Conservation (phyloP, 202 grass and related monocot species). For the Eragrostis tef region DNA sequence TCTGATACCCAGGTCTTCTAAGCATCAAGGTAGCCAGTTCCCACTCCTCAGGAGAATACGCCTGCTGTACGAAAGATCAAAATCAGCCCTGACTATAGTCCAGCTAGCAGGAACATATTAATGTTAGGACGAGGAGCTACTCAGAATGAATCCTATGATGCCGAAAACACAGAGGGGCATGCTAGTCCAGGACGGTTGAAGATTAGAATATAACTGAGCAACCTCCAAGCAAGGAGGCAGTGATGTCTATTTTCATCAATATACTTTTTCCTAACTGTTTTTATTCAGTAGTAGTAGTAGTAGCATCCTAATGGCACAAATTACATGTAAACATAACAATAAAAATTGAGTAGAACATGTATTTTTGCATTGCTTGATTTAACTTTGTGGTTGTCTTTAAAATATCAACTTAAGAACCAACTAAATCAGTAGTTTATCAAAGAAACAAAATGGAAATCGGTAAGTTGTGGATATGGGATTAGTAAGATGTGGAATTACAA, state of each 20-base stretch:
- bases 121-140: background rate
- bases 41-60: slow-evolving; percentile 70
- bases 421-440: slow-evolving; percentile 25
- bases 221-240: background rate
- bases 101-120: background rate
- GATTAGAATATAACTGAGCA: background rate
- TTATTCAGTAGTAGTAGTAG: background rate
- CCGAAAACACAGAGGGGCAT: background rate
- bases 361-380: background rate
- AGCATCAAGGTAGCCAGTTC: slow-evolving; percentile 57
- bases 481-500: background rate
- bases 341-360: background rate
- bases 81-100: slow-evolving; percentile 2
- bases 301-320: slow-evolving; percentile 15
- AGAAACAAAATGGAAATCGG: background rate
- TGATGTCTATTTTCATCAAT: background rate
- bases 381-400: slow-evolving; percentile 4
- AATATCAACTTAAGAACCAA: slow-evolving; percentile 7
- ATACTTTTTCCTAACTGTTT: background rate
- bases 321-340: slow-evolving; percentile 1
- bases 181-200: background rate
- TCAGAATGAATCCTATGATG: background rate
- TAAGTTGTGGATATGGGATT: slow-evolving; percentile 1
- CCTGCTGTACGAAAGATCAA: slow-evolving; percentile 39
- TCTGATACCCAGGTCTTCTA: slow-evolving; percentile 59